Evolutionary conservation across 176 grass and related monocot genomes (phyloP), one percentile per base, ranked within the genome.

Genomic region (Oryza glaberrima): DNA sequence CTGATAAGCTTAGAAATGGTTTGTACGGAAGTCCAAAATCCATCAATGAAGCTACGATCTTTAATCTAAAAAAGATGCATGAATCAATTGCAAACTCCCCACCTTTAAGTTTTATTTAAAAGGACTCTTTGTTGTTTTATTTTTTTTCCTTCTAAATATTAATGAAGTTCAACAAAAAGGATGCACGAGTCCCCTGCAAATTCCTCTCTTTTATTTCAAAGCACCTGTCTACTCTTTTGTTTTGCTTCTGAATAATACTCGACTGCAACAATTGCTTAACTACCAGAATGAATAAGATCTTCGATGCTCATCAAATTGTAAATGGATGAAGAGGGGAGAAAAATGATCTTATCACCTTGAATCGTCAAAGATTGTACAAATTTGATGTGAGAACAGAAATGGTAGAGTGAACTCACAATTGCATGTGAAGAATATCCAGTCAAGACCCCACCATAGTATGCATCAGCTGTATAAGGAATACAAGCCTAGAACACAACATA

Each of bases 381-480:
- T 88, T 65, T 78, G 49, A 61, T 52, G 46, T 26, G 28, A 51
- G 3, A 88, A 78, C 22, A 25, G 11, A 51, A 75, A 74, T 41
- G 16, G 9, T 83, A 40, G 32, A 41, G 17, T 47, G 51, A 68
- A 89, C 84, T 83, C 83, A 96, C 94, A 75, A 84, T 43, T 12
- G 78, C 76, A 77, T 76, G 79, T 17, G 88, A 67, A 38, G 85
- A 69, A 84, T 86, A 94, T 73, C 80, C 76, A 41, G 88, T 77
- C 23, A 94, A 60, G 41, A 84, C 82, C 87, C 90, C 83, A 81
- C 86, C 90, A 87, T 82, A 97, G 63, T 78, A 85, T 85, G 68
- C 78, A 73, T 90, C 88, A 80, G 81, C 73, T 34, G 49, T 19
- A 86, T 90, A 92, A 67, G 86, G 90, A 67, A 94, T 35, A 69